These are phyloP conservation scores for Strigomonas culicis DNA, from an alignment of 208 protist species.

Conservation along the genomic window DNA sequence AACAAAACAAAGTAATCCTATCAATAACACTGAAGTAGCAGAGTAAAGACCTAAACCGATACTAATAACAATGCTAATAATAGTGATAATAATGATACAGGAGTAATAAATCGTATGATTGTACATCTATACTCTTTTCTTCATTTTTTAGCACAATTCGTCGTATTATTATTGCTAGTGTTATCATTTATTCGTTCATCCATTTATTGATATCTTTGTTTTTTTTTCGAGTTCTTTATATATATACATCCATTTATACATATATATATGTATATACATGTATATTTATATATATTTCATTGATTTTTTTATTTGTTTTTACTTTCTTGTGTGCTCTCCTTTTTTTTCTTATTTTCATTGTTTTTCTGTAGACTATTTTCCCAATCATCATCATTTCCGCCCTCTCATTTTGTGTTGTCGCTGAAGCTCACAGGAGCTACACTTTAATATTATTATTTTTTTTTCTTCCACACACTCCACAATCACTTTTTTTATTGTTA, in stretches of 20 bases:
- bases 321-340: not conserved
- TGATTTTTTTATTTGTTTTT: constrained; percentile 9
- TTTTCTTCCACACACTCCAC: constrained; percentile 2
- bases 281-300: constrained; percentile 10
- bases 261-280: not conserved
- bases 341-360: constrained; percentile 8
- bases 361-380: not conserved
- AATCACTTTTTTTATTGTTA: constrained; percentile 13
- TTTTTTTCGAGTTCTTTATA: not conserved
- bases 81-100: constrained; percentile 7
- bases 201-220: not conserved
- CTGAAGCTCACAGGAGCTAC: not conserved
- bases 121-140: not conserved
- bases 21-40: not conserved
- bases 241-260: not conserved
- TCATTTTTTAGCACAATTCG: not conserved
- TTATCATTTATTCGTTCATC: not conserved
- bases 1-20: not conserved
- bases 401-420: not conserved
- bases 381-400: not conserved
- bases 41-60: not conserved
- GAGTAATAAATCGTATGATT: constrained; percentile 1
- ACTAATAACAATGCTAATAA: constrained; percentile 1
- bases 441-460: constrained; percentile 6
- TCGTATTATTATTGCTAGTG: not conserved